Percentiles rank a stretch among this genome's conserved stretches.
Conservation (phyloP, 345 rosid genomes). For the Raphanus sativus region DNA sequence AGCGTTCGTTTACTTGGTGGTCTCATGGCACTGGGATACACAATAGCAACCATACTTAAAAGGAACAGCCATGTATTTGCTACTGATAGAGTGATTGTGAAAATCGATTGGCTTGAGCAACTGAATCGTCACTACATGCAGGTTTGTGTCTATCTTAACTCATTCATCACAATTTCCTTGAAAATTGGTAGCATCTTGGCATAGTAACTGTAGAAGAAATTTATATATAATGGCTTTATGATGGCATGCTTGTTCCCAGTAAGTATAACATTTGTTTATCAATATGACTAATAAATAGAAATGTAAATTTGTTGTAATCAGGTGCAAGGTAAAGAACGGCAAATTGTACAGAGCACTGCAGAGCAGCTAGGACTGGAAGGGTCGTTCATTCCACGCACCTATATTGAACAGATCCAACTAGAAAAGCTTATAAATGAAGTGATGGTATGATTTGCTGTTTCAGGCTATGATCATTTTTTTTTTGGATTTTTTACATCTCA, state of each 20-base stretch:
- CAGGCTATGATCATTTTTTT: not conserved
- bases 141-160: constrained; percentile 47
- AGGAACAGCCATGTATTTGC: constrained; percentile 59
- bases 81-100: constrained; percentile 56
- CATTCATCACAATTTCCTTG: constrained; percentile 1
- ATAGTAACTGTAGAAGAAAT: not conserved
- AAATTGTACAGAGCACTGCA: constrained; percentile 57
- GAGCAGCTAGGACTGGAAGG: constrained; percentile 83
- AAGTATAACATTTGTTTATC: not conserved
- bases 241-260: constrained; percentile 5
- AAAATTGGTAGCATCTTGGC: not conserved
- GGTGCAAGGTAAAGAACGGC: constrained; percentile 98
- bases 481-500: not conserved
- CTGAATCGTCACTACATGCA: constrained; percentile 84
- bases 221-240: not conserved
- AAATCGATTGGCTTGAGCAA: constrained; percentile 95
- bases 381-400: constrained; percentile 76
- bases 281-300: not conserved
- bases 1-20: constrained; percentile 98
- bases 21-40: constrained; percentile 96
- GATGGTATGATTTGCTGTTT: constrained; percentile 55
- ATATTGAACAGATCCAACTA: constrained; percentile 87
- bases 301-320: constrained; percentile 33
- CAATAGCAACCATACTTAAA: constrained; percentile 92
- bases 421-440: constrained; percentile 82